Conservation (phyloP, 345 rosid species). For the Rubroshorea leprosula region DNA sequence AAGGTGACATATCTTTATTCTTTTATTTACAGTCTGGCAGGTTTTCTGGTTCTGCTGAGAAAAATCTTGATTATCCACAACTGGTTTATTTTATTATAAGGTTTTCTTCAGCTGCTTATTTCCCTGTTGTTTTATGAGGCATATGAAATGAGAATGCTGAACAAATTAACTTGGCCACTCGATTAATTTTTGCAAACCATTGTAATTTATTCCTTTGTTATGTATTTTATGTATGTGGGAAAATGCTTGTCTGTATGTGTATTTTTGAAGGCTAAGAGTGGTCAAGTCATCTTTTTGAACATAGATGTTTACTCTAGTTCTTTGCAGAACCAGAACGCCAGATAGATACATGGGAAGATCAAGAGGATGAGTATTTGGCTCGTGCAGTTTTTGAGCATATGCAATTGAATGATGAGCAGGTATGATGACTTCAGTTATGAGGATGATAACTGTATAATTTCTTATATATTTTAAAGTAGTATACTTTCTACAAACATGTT, state of each 20-base stretch:
- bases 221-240: slow-evolving; percentile 4
- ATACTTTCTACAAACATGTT: no score
- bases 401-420: slow-evolving; percentile 65
- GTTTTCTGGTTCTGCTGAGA: no score
- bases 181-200: neutral
- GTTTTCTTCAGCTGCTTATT: no score
- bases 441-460: neutral
- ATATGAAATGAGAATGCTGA: no score
- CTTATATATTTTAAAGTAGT: neutral
- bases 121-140: no score
- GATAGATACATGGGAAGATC: slow-evolving; percentile 65
- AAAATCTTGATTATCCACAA: no score
- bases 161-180: no score
- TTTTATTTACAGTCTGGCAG: no score
- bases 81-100: no score
- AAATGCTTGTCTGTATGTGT: neutral
- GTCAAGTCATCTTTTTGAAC: slow-evolving; percentile 18
- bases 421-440: slow-evolving; percentile 7
- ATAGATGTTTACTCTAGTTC: slow-evolving; percentile 19
- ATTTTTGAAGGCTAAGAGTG: slow-evolving; percentile 8
- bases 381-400: slow-evolving; percentile 60
- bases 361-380: slow-evolving; percentile 87
- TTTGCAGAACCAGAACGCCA: slow-evolving; percentile 34
- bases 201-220: neutral
- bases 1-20: slow-evolving; percentile 27